These are phyloP conservation scores for Kalmanozyma brasiliensis DNA, from an alignment of 1,284 basidiomycete genomes.

Conservation along the genomic window DNA sequence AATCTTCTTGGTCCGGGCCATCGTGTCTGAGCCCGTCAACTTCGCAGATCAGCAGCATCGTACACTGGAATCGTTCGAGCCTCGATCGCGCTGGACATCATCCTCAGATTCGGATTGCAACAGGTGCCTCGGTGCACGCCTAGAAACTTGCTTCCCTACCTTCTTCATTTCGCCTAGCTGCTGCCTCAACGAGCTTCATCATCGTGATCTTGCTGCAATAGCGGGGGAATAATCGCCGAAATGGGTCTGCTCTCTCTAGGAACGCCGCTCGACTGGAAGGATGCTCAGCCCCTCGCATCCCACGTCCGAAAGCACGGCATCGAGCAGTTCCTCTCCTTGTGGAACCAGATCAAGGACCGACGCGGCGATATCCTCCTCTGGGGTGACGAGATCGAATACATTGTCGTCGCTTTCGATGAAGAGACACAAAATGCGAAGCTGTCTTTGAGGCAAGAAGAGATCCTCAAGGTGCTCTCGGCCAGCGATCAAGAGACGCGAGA, in stretches of 20 bases:
- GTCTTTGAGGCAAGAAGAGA: slow-evolving; percentile 91
- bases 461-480: slow-evolving; percentile 78
- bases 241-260: slow-evolving; percentile 97
- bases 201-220: no score
- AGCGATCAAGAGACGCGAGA: slow-evolving; percentile 74
- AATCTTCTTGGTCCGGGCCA: no score
- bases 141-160: not conserved
- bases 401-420: slow-evolving; percentile 89
- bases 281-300: slow-evolving; percentile 80
- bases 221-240: not conserved
- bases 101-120: no score
- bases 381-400: slow-evolving; percentile 99
- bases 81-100: no score
- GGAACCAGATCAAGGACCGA: slow-evolving; percentile 89
- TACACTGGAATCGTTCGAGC: no score
- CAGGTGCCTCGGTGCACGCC: no score
- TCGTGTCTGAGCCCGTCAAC: no score
- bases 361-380: slow-evolving; percentile 94
- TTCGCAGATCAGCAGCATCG: no score
- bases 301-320: slow-evolving; percentile 94
- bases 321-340: slow-evolving; percentile 91
- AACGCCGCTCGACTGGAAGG: slow-evolving; percentile 91
- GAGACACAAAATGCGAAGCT: slow-evolving; percentile 82
- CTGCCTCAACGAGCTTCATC: not conserved
- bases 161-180: not conserved